A percentile compares a stretch with the other conserved stretches of the same genome.
These are phyloP conservation scores for Ustilago lituana DNA, from an alignment of 1,284 basidiomycete genomes.

Conservation along the genomic window DNA sequence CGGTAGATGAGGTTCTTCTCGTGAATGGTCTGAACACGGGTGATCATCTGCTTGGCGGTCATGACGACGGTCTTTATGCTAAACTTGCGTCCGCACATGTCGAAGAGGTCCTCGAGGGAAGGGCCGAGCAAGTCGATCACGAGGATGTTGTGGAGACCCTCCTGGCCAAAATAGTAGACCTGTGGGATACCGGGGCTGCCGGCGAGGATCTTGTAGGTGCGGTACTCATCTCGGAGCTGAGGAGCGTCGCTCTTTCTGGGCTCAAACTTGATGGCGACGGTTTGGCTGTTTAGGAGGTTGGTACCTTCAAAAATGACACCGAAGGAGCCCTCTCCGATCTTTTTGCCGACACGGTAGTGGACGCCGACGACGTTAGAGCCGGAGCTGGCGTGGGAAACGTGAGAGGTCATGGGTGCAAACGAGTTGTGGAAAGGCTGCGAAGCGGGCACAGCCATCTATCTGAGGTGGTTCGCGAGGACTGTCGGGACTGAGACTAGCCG, in stretches of 20 bases:
- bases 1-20: slow-evolving; percentile 97
- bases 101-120: slow-evolving; percentile 91
- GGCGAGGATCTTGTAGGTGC: slow-evolving; percentile 92
- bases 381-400: slow-evolving; percentile 59
- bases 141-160: slow-evolving; percentile 95
- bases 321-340: slow-evolving; percentile 76
- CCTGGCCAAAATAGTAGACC: slow-evolving; percentile 97
- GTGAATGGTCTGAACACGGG: slow-evolving; percentile 89
- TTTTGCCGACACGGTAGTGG: slow-evolving; percentile 86
- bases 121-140: slow-evolving; percentile 95
- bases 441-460: slow-evolving; percentile 27
- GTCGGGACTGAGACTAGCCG: neutral
- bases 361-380: slow-evolving; percentile 69
- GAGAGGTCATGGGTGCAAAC: slow-evolving; percentile 57
- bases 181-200: slow-evolving; percentile 94
- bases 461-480: neutral
- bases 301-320: slow-evolving; percentile 98
- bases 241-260: slow-evolving; percentile 95
- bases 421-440: slow-evolving; percentile 45
- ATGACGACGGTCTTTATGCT: slow-evolving; percentile 94
- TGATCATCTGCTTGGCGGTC: slow-evolving; percentile 90
- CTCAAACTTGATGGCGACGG: slow-evolving; percentile 98
- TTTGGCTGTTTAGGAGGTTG: slow-evolving; percentile 92
- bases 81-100: slow-evolving; percentile 95
- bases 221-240: slow-evolving; percentile 93